Conservation (phyloP, 306 rosid genomes). For the Lathyrus aphaca region DNA sequence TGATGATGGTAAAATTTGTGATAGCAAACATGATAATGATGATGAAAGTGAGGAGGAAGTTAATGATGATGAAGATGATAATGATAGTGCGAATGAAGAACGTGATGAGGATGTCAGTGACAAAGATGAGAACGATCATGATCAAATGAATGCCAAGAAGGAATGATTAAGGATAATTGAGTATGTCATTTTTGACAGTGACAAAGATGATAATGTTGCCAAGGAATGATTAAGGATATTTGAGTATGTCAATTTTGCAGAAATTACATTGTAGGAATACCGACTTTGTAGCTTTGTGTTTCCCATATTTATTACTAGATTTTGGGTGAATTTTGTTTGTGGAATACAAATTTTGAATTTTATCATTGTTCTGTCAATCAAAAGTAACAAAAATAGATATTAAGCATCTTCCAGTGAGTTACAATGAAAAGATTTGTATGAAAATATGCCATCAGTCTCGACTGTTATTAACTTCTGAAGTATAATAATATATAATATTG, state of each 20-base stretch:
- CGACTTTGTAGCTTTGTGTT: constrained; percentile 20
- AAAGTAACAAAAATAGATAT: neutral
- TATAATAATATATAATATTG: neutral
- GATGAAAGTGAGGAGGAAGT: constrained; percentile 37
- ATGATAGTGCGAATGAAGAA: constrained; percentile 20
- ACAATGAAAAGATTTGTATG: neutral
- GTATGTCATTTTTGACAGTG: constrained; percentile 4
- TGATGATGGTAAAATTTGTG: constrained; percentile 27
- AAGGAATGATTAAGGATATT: neutral
- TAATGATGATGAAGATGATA: constrained; percentile 30
- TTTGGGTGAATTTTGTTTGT: constrained; percentile 24
- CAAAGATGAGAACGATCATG: constrained; percentile 14
- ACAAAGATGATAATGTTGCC: too few relatives aligned
- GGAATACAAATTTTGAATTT: constrained; percentile 38
- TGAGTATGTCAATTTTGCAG: constrained; percentile 16
- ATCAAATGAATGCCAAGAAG: constrained; percentile 24
- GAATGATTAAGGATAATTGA: constrained; percentile 29
- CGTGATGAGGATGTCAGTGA: constrained; percentile 22
- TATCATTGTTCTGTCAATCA: constrained; percentile 16
- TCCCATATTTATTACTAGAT: constrained; percentile 1
- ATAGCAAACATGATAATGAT: constrained; percentile 20
- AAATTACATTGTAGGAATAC: constrained; percentile 20
- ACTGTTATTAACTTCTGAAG: constrained; percentile 3
- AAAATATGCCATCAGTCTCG: neutral
- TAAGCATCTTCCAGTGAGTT: neutral